phyloP scores from a whole-genome alignment of 2,329 filamentous ascomycete species.

The Huntiella abstrusa region DNA sequence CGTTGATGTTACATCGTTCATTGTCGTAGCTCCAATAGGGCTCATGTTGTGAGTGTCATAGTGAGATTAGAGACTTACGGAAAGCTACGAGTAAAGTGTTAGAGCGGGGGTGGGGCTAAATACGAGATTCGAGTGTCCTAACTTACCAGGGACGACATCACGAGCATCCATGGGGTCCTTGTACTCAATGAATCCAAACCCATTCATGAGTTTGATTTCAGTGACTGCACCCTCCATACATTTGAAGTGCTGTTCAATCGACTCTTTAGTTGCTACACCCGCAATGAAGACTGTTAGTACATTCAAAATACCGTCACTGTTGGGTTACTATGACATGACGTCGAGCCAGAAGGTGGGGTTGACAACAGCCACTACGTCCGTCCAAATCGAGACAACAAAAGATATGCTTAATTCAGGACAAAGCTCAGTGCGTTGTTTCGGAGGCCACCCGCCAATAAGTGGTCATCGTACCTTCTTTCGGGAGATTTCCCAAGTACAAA shows the following conservation, averaged over 20 bases:
- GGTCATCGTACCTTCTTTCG: conserved; percentile 64
- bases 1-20: too few species aligned
- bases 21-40: background rate
- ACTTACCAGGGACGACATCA: conserved; percentile 90
- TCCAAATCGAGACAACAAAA: too few species aligned
- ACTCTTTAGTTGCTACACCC: conserved; percentile 72
- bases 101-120: background rate
- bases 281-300: too few species aligned
- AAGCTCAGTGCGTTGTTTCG: too few species aligned
- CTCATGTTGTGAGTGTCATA: background rate
- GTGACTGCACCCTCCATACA: conserved; percentile 96
- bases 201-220: conserved; percentile 99
- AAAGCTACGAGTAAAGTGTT: conserved; percentile 27
- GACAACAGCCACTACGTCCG: too few species aligned
- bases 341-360: conserved; percentile 1
- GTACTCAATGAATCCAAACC: conserved; percentile 99
- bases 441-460: too few species aligned
- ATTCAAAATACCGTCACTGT: background rate
- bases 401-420: too few species aligned
- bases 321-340: too few species aligned
- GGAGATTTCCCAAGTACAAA: conserved; percentile 94
- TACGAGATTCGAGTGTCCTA: background rate
- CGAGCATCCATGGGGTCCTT: conserved; percentile 96
- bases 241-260: conserved; percentile 89
- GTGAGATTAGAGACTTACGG: conserved; percentile 28